Evolutionary conservation across 441 rosid species (phyloP).

Genomic region (Populus hybrid): DNA sequence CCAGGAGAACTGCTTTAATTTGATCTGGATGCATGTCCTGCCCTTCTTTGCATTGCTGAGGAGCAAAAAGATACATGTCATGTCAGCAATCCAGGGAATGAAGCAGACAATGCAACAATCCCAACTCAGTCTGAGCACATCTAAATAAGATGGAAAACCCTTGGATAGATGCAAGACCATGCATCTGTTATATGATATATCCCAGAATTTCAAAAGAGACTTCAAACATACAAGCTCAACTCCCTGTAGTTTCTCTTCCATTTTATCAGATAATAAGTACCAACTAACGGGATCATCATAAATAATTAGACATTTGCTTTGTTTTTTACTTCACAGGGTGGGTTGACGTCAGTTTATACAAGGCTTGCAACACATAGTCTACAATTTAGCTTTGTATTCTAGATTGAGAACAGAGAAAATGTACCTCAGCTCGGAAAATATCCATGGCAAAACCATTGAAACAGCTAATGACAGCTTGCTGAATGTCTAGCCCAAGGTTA

Average conservation of each 20-base stretch:
- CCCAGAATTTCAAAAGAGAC: not conserved
- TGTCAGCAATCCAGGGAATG: not conserved
- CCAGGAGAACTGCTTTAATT: constrained; percentile 79
- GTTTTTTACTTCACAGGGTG: not conserved
- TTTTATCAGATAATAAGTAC: not conserved
- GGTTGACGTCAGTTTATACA: not conserved
- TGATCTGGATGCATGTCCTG: constrained; percentile 63
- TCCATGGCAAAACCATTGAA: constrained; percentile 83
- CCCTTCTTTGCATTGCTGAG: constrained; percentile 66
- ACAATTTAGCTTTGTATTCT: not conserved
- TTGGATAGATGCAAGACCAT: not conserved
- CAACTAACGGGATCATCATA: not conserved
- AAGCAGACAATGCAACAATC: not conserved
- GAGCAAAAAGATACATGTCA: not conserved
- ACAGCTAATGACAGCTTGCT: constrained; percentile 79
- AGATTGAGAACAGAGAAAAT: constrained; percentile 2
- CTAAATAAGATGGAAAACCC: not conserved
- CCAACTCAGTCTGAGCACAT: not conserved
- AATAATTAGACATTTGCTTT: not conserved
- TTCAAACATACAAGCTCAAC: not conserved
- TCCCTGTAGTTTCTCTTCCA: not conserved
- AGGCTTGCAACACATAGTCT: not conserved
- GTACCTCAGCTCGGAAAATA: constrained; percentile 78
- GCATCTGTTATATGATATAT: too few species aligned
- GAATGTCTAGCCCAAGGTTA: constrained; percentile 70